phyloP scores from a whole-genome alignment of 1,139 yeast species.

The Suhomyces bribrorum region DNA sequence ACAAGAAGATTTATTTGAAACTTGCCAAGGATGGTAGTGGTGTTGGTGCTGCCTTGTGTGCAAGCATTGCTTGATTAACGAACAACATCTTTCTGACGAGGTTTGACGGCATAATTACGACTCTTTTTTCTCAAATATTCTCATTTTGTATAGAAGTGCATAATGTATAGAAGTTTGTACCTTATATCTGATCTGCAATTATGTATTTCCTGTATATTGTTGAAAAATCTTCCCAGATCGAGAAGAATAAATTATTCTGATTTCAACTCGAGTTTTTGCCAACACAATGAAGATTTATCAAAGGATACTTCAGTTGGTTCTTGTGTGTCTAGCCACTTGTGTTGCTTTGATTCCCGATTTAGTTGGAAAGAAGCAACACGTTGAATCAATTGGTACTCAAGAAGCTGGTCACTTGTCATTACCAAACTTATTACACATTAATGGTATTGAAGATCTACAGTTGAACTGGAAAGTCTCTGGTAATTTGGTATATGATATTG shows the following conservation, averaged over 20 bases:
- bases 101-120: neutral
- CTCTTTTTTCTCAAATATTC: too few relatives aligned
- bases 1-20: constrained; percentile 67
- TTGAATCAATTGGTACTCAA: constrained; percentile 5
- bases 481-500: constrained; percentile 35
- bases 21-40: constrained; percentile 95
- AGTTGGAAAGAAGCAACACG: neutral
- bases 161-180: too few relatives aligned
- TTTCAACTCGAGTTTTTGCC: neutral
- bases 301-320: neutral
- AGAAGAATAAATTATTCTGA: too few relatives aligned
- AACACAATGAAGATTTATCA: neutral
- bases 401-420: constrained; percentile 32
- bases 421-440: constrained; percentile 33
- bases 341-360: constrained; percentile 4
- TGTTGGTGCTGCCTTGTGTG: constrained; percentile 95
- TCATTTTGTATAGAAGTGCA: too few relatives aligned
- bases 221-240: too few relatives aligned
- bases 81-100: neutral
- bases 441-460: constrained; percentile 24
- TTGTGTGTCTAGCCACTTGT: neutral
- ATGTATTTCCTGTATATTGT: too few relatives aligned
- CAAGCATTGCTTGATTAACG: constrained; percentile 37
- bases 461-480: constrained; percentile 34
- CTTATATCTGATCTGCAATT: too few relatives aligned